Conservation (phyloP, 2,329 filamentous ascomycete genomes). For the Metarhizium humberi region DNA sequence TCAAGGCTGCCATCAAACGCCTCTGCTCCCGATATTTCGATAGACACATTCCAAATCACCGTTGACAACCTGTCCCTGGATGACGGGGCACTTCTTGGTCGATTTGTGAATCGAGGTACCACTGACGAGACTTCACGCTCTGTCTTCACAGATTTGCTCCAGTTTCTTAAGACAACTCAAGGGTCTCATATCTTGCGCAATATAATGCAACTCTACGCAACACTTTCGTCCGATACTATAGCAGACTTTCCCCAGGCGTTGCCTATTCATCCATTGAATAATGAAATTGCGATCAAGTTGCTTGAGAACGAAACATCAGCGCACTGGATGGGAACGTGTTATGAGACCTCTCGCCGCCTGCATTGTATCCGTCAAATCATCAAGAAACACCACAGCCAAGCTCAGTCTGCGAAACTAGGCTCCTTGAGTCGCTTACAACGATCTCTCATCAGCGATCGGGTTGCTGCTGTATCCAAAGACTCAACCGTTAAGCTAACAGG, state of each 20-base stretch:
- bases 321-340: conserved; percentile 42
- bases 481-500: conserved; percentile 45
- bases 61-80: conserved; percentile 38
- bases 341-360: conserved; percentile 40
- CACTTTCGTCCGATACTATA: conserved; percentile 17
- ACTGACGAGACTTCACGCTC: conserved; percentile 5
- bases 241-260: conserved; percentile 29
- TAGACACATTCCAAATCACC: conserved; percentile 22
- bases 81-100: conserved; percentile 32
- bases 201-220: conserved; percentile 26
- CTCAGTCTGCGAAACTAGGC: conserved; percentile 39
- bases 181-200: conserved; percentile 20
- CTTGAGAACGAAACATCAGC: conserved; percentile 26
- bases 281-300: conserved; percentile 40
- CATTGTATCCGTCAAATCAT: conserved; percentile 31
- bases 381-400: conserved; percentile 29
- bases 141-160: conserved; percentile 15
- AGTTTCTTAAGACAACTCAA: conserved; percentile 22
- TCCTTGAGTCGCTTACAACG: conserved; percentile 51
- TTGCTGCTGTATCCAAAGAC: conserved; percentile 49
- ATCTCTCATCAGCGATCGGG: conserved; percentile 43
- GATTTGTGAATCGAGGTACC: conserved; percentile 17
- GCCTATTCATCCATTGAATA: conserved; percentile 51
- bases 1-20: conserved; percentile 22
- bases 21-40: conserved; percentile 12